Base-by-base conservation (phyloP, 352 stramenopile genomes). In the Globisporangium rhizosaccharum region DNA sequence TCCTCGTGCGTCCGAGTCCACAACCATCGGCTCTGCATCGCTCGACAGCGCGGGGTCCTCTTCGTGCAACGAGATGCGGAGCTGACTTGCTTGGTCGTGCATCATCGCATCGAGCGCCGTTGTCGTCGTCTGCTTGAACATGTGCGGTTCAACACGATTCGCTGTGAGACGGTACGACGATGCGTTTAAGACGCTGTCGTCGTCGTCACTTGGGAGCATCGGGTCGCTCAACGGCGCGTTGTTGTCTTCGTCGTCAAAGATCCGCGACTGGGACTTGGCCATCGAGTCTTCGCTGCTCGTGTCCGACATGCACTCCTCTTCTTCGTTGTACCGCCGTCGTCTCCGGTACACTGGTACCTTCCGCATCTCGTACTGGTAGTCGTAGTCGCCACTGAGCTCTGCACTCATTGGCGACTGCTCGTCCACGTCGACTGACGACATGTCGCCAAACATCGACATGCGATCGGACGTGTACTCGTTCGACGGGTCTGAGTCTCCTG, bases 221-320 rank as follows among this genome's bases (percentile, higher is more conserved):
- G 44, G 33, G 28, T 56, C 47, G 18, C 30, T 51, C 9, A 55
- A 50, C 47, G 45, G 47, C 2, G 30, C 42, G 28, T 62, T 62
- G 56, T 62, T 62, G 45, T 62, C 56, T 15, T 56, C 56, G 28
- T 62, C 56, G 37, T 62, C 56, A 14, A 62, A 50, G 23, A 42
- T 48, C 44, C 59, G 64, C 2, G 65, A 72, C 18, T 62, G 71
- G 8, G 65, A 66, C 61, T 82, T 78, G 14, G 65, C 58, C 15
- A 76, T 44, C 5, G 61, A 71, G 7, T 59, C 65, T 54, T 85
- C 75, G 20, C 73, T 85, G 51, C 71, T 82, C 9, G 75, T 77
- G 56, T 85, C 69, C 6, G 75, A 85, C 61, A 85, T 82, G 59
- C 73, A 85, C 63, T 85, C 75, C 30, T 85, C 75, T 26, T 85